Percentiles rank a stretch among this genome's conserved stretches.
These are phyloP conservation scores for Quercus lobata DNA, from an alignment of 331 rosid genomes.

Conservation along the genomic window DNA sequence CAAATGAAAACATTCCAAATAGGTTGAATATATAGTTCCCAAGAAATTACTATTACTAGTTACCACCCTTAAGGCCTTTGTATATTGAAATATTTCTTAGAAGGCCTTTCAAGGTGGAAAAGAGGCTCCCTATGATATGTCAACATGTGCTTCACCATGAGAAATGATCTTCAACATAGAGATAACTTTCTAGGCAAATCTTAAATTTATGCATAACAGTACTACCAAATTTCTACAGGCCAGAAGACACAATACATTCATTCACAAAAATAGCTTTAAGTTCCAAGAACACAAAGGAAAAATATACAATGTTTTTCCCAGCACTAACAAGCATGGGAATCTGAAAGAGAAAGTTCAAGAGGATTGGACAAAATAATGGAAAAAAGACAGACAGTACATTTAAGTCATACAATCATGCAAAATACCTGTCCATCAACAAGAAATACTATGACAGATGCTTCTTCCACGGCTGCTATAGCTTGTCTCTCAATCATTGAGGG, in stretches of 20 bases:
- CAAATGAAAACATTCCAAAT: background rate
- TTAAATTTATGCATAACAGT: background rate
- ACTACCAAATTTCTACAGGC: background rate
- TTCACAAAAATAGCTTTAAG: too few species aligned
- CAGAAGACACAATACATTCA: background rate
- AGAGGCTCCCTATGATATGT: background rate
- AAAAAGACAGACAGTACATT: background rate
- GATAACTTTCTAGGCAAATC: background rate
- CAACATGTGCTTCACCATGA: background rate
- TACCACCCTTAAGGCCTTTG: background rate
- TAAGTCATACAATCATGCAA: constrained; percentile 3
- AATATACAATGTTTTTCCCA: background rate
- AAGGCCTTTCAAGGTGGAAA: background rate
- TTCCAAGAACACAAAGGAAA: too few species aligned
- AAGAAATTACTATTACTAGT: too few species aligned
- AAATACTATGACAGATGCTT: too few species aligned
- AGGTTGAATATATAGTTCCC: background rate
- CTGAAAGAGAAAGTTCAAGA: background rate
- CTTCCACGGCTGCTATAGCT: too few species aligned
- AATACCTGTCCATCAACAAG: constrained; percentile 9
- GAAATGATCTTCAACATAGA: background rate
- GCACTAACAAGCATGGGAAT: background rate
- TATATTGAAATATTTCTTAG: background rate
- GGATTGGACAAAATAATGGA: constrained; percentile 6
- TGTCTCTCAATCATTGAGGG: too few species aligned